Conservation (phyloP, 768 basidiomycete species). For the Kwoniella heveanensis region DNA sequence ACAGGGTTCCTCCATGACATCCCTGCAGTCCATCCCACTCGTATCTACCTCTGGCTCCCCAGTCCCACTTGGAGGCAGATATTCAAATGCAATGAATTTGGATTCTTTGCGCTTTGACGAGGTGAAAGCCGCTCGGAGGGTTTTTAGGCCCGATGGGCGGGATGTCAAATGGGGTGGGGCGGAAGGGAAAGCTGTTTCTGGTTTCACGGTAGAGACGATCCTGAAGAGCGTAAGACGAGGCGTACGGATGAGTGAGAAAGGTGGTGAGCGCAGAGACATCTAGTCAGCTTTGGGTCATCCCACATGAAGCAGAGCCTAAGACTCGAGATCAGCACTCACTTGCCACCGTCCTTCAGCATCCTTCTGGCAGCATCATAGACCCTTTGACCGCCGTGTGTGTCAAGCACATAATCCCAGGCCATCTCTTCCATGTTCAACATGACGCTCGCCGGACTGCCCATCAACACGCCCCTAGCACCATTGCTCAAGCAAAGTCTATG, state of each 20-base stretch:
- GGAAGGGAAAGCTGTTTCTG: slow-evolving; percentile 17
- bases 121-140: slow-evolving; percentile 48
- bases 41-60: slow-evolving; percentile 52
- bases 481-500: slow-evolving; percentile 63
- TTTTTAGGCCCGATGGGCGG: slow-evolving; percentile 36
- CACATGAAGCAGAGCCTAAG: no score
- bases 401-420: slow-evolving; percentile 76
- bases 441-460: slow-evolving; percentile 62
- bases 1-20: slow-evolving; percentile 50
- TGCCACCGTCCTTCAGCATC: slow-evolving; percentile 61
- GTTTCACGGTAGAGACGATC: slow-evolving; percentile 61
- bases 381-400: slow-evolving; percentile 76
- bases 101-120: slow-evolving; percentile 45
- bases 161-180: slow-evolving; percentile 23
- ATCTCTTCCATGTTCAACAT: slow-evolving; percentile 61
- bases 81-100: slow-evolving; percentile 43
- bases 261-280: background rate
- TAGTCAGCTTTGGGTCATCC: no score
- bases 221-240: background rate
- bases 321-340: slow-evolving; percentile 39
- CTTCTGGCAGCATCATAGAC: slow-evolving; percentile 74
- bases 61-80: slow-evolving; percentile 41
- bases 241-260: background rate
- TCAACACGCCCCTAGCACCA: slow-evolving; percentile 78
- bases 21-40: slow-evolving; percentile 49